Evolutionary conservation across 1,284 basidiomycete species (phyloP).

Genomic region (Xerocomus amazonicus): DNA sequence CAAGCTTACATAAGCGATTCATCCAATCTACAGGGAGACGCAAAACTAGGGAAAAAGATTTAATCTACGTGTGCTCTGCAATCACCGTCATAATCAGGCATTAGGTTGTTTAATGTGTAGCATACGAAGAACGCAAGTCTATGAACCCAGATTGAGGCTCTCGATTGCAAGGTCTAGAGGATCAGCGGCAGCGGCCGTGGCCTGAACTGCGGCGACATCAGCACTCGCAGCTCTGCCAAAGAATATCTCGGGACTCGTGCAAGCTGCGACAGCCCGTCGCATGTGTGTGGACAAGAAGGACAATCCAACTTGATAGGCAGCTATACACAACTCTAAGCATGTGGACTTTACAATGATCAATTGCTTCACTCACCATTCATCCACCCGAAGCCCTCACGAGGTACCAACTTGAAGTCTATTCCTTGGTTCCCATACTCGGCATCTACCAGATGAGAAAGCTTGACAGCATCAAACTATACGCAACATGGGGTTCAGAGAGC

Average conservation of each 20-base stretch:
- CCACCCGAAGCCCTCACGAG: constrained; percentile 97
- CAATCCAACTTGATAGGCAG: constrained; percentile 91
- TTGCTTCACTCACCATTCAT: constrained; percentile 69
- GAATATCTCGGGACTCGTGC: constrained; percentile 89
- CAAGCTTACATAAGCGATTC: not conserved
- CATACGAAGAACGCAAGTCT: constrained; percentile 6
- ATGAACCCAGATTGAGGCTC: constrained; percentile 35
- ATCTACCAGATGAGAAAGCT: constrained; percentile 91
- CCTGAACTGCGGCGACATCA: constrained; percentile 37
- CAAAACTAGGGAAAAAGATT: not conserved
- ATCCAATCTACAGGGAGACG: not conserved
- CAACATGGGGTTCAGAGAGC: constrained; percentile 7
- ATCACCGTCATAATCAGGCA: constrained; percentile 5
- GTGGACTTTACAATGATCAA: constrained; percentile 9
- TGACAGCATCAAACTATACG: constrained; percentile 88
- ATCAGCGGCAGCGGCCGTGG: constrained; percentile 46
- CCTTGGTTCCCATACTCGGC: constrained; percentile 99
- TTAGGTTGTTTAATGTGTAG: constrained; percentile 11
- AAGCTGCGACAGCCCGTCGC: constrained; percentile 90
- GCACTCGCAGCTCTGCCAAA: constrained; percentile 53
- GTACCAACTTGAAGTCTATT: constrained; percentile 94
- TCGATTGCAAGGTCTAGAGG: constrained; percentile 73
- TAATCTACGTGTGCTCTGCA: not conserved
- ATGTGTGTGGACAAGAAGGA: constrained; percentile 93
- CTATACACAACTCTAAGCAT: constrained; percentile 39